Percentiles rank a stretch among this genome's conserved stretches.
phyloP scores from a whole-genome alignment of 2,329 filamentous ascomycete species.

The Epichloe hybrida region DNA sequence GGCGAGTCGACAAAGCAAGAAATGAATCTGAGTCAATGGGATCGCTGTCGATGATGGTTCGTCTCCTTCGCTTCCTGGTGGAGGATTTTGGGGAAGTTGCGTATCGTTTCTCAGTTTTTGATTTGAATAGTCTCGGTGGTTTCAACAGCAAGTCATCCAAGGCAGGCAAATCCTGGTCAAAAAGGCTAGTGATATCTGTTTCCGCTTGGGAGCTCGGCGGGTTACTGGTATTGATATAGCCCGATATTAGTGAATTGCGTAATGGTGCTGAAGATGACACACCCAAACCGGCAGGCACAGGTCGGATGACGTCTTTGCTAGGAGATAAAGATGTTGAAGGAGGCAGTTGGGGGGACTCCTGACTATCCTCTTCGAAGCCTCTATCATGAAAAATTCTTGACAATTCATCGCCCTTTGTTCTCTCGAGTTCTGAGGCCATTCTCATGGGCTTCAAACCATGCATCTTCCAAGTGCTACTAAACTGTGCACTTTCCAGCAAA shows the following conservation, averaged over 20 bases:
- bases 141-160: slow-evolving; percentile 20
- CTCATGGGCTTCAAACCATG: slow-evolving; percentile 41
- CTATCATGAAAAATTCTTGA: slow-evolving; percentile 39
- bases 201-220: slow-evolving; percentile 20
- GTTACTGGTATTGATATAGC: slow-evolving; percentile 18
- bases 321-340: slow-evolving; percentile 23
- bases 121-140: slow-evolving; percentile 6
- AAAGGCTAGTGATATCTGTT: slow-evolving; percentile 24
- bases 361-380: slow-evolving; percentile 39
- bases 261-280: slow-evolving; percentile 17
- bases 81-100: slow-evolving; percentile 13
- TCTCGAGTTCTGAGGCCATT: slow-evolving; percentile 20
- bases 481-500: slow-evolving; percentile 40
- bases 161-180: slow-evolving; percentile 24
- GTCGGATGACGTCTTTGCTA: slow-evolving; percentile 8
- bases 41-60: slow-evolving; percentile 19
- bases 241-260: slow-evolving; percentile 14
- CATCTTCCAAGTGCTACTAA: slow-evolving; percentile 37
- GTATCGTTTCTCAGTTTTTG: slow-evolving; percentile 12
- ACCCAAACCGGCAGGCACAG: slow-evolving; percentile 10
- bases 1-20: background rate
- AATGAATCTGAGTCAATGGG: slow-evolving; percentile 11
- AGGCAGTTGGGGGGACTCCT: slow-evolving; percentile 21
- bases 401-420: slow-evolving; percentile 28
- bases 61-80: slow-evolving; percentile 17